Conservation (phyloP, 2,329 filamentous ascomycete species). For the Diaporthe longicolla region DNA sequence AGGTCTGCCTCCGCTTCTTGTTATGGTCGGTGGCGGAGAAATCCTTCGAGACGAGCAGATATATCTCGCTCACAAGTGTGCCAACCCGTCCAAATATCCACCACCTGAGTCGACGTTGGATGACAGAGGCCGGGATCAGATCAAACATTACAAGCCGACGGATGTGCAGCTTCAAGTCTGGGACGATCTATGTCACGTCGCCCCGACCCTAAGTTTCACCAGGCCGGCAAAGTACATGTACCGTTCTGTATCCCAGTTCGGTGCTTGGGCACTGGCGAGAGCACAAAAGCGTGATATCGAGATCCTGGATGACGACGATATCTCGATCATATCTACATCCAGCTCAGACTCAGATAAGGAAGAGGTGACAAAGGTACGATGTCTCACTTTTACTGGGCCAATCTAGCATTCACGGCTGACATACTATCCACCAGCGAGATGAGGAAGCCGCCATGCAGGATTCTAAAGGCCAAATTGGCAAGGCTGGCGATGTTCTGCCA, state of each 20-base stretch:
- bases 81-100: constrained; percentile 83
- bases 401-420: background rate
- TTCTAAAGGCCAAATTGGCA: constrained; percentile 72
- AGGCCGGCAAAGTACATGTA: constrained; percentile 98
- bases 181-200: constrained; percentile 95
- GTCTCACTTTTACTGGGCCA: background rate
- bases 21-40: constrained; percentile 91
- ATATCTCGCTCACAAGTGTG: constrained; percentile 94
- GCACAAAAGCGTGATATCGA: constrained; percentile 86
- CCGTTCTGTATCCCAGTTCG: constrained; percentile 90
- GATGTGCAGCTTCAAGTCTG: constrained; percentile 95
- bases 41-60: constrained; percentile 94
- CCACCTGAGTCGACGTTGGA: constrained; percentile 75
- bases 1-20: constrained; percentile 87
- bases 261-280: constrained; percentile 88
- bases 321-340: constrained; percentile 80
- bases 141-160: constrained; percentile 83
- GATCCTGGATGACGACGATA: constrained; percentile 82
- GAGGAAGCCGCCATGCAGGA: constrained; percentile 46
- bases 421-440: constrained; percentile 22
- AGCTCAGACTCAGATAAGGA: constrained; percentile 53
- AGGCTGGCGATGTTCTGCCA: constrained; percentile 86
- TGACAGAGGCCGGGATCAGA: constrained; percentile 69
- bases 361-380: constrained; percentile 45
- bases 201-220: constrained; percentile 94